Evolutionary conservation across 169 alveolate genomes (phyloP), one percentile per base, ranked within the genome.

Genomic region (Babesia bovis): DNA sequence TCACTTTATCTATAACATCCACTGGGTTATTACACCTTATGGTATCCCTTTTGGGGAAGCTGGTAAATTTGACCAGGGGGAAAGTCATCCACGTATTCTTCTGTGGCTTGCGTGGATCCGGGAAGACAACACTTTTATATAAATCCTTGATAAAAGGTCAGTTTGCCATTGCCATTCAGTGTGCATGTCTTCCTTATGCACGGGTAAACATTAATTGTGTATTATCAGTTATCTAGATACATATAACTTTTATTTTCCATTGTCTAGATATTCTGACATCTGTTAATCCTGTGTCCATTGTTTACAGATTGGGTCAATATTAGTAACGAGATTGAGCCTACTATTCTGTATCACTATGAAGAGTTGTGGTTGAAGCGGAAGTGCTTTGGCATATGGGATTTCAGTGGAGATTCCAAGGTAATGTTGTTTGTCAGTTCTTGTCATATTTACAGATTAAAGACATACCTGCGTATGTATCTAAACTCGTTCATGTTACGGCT

Each of bases 101-200:
- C 19, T 69, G 81, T 33, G 87, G 87, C 13, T 66, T 78, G 55
- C 66, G 76, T 25, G 82, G 87, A 12, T 67, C 87, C 1, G 87
- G 87, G 60, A 78, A 78, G 71, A 78, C 87, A 65, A 63, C 73
- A 6, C 52, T 78, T 65, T 59, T 78, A 2, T 78, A 78, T 42
- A 78, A 58, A 40, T 65, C 87, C 28, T 65, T 78, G 19, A 59
- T 78, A 38, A 73, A 55, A 15, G 56, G 87, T 78, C n/a, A 50
- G 87, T 68, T 47, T 7, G 26, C 1, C 17, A n/a, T n/a, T n/a
- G n/a, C n/a, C n/a, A n/a, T 53, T 30, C 3, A 52, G 47, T 17
- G 33, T 13, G 19, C 17, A 23, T 52, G 61, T 13, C 36, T n/a
- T n/a, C n/a, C n/a, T n/a, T n/a, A n/a, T n/a, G n/a, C n/a, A n/a